Evolutionary conservation across 2,329 filamentous ascomycete genomes (phyloP).

Genomic region (Phialocephala subalpina): DNA sequence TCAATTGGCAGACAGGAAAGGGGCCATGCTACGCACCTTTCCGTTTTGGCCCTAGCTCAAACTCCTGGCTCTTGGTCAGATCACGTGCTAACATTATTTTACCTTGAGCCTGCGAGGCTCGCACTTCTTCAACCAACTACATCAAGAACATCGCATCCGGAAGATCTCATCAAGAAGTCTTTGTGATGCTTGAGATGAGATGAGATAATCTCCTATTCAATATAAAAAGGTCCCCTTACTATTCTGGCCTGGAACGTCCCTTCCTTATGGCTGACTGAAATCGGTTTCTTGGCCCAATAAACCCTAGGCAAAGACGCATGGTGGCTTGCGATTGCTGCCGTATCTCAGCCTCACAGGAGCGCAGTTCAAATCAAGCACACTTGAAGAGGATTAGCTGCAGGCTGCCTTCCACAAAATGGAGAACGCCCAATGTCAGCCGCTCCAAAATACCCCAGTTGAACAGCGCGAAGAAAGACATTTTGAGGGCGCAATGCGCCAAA

Average conservation of each 20-base stretch:
- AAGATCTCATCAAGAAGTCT: too few species aligned
- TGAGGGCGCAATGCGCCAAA: conserved; percentile 1
- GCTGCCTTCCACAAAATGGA: not conserved
- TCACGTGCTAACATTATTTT: not conserved
- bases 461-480: not conserved
- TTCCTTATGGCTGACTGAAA: not conserved
- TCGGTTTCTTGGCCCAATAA: not conserved
- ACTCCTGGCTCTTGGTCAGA: too few species aligned
- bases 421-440: conserved; percentile 7
- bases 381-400: conserved; percentile 7
- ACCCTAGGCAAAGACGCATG: not conserved
- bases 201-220: not conserved
- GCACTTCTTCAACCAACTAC: not conserved
- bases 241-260: not conserved
- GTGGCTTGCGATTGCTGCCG: not conserved
- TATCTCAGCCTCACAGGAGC: conserved; percentile 2
- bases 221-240: not conserved
- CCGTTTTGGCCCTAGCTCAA: not conserved
- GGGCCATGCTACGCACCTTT: not conserved
- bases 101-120: too few species aligned
- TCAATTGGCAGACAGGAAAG: not conserved
- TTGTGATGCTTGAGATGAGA: too few species aligned
- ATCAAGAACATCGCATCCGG: not conserved
- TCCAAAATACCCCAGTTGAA: conserved; percentile 1
- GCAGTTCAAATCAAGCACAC: not conserved